Conservation (phyloP, 352 stramenopile genomes). For the Phytopythium litorale region DNA sequence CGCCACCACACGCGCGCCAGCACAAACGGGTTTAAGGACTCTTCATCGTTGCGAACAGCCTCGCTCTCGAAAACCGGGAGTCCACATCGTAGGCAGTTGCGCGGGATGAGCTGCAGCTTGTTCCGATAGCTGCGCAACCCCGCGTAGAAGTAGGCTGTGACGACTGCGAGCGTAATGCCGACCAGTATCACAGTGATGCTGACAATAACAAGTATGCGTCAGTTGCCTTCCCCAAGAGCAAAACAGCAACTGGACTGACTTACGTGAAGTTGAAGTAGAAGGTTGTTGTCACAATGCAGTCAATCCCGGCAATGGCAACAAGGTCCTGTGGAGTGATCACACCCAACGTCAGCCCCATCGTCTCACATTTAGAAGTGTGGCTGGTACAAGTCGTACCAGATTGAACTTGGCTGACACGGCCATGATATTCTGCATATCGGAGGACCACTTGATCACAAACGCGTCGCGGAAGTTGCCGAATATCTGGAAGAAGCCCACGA, state of each 20-base stretch:
- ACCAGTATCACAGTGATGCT: slow-evolving; percentile 60
- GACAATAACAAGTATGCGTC: not conserved
- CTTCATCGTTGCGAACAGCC: slow-evolving; percentile 43
- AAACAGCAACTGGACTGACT: slow-evolving; percentile 1
- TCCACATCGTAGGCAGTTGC: slow-evolving; percentile 63
- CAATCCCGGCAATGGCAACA: slow-evolving; percentile 62
- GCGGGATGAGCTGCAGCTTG: slow-evolving; percentile 65
- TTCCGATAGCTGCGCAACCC: slow-evolving; percentile 58
- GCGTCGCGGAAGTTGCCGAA: slow-evolving; percentile 72
- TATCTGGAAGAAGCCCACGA: slow-evolving; percentile 81
- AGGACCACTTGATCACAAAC: slow-evolving; percentile 66
- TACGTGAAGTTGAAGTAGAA: slow-evolving; percentile 81
- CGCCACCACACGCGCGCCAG: slow-evolving; percentile 45
- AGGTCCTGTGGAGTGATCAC: slow-evolving; percentile 39
- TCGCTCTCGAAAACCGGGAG: slow-evolving; percentile 60
- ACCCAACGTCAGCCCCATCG: slow-evolving; percentile 1
- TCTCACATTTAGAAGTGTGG: not conserved
- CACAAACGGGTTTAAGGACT: slow-evolving; percentile 47
- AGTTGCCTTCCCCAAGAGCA: not conserved
- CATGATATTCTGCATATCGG: slow-evolving; percentile 56
- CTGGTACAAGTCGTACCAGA: slow-evolving; percentile 27
- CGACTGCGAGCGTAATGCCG: slow-evolving; percentile 32
- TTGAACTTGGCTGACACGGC: slow-evolving; percentile 68
- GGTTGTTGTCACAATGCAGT: slow-evolving; percentile 67
- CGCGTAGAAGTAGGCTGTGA: slow-evolving; percentile 61